Evolutionary conservation across 2,329 filamentous ascomycete genomes (phyloP).

Genomic region (Cryphonectria parasitica): DNA sequence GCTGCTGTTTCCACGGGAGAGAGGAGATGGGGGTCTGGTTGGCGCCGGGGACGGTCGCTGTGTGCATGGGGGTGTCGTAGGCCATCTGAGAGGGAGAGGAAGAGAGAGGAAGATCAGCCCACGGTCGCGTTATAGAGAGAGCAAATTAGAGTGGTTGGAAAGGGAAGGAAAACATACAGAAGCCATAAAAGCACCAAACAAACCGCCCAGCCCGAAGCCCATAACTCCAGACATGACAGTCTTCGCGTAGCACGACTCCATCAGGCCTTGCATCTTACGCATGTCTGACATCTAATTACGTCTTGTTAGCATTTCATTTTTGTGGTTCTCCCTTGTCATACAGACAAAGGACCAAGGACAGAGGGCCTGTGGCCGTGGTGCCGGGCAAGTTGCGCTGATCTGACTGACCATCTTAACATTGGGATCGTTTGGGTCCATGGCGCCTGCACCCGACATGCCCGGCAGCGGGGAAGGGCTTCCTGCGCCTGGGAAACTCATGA

Average conservation of each 20-base stretch:
- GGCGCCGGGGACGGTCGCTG: constrained; percentile 40
- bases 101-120: constrained; percentile 14
- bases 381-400: background rate
- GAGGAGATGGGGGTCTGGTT: constrained; percentile 48
- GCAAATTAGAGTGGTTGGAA: constrained; percentile 8
- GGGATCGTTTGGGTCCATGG: constrained; percentile 51
- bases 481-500: constrained; percentile 45
- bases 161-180: constrained; percentile 62
- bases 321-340: background rate
- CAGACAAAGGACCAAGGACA: background rate
- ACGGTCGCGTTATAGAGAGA: background rate
- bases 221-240: constrained; percentile 87
- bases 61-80: constrained; percentile 89
- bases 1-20: constrained; percentile 84
- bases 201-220: constrained; percentile 90
- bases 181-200: constrained; percentile 98
- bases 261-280: constrained; percentile 73
- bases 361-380: background rate
- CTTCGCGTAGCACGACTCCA: constrained; percentile 93
- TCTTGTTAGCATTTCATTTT: background rate
- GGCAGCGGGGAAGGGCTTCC: constrained; percentile 24
- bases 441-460: constrained; percentile 20
- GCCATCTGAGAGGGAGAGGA: constrained; percentile 70
- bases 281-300: constrained; percentile 11
- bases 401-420: constrained; percentile 49